Evolutionary conservation across 208 protist species (phyloP).

Genomic region (Naegleria fowleri): DNA sequence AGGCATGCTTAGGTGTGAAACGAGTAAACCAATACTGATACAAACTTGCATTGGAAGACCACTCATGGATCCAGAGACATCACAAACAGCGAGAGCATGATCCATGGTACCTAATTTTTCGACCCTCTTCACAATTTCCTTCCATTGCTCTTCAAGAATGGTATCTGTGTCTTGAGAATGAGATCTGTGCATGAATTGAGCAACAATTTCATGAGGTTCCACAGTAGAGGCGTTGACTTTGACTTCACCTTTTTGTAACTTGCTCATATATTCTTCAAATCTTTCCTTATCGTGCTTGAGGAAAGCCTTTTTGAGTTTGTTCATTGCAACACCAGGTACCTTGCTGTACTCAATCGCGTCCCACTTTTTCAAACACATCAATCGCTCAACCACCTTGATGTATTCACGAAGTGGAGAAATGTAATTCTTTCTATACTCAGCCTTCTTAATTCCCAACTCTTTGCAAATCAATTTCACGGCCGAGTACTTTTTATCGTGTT

Average conservation of each 20-base stretch:
- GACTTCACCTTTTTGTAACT: slow-evolving; percentile 24
- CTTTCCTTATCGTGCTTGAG: slow-evolving; percentile 27
- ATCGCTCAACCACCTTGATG: slow-evolving; percentile 28
- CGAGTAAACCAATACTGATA: slow-evolving; percentile 42
- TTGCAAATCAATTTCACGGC: slow-evolving; percentile 32
- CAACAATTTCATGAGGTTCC: slow-evolving; percentile 41
- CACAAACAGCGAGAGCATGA: slow-evolving; percentile 29
- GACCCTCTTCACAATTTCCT: slow-evolving; percentile 26
- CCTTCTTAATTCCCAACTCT: neutral
- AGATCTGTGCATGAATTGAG: slow-evolving; percentile 8
- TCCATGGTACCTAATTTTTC: neutral
- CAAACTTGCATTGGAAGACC: slow-evolving; percentile 47
- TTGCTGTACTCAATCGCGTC: slow-evolving; percentile 31
- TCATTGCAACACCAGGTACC: slow-evolving; percentile 40
- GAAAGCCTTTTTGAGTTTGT: slow-evolving; percentile 38
- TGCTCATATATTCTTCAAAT: slow-evolving; percentile 5
- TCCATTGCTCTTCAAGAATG: slow-evolving; percentile 42
- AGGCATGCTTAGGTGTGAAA: slow-evolving; percentile 8
- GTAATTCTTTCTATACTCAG: slow-evolving; percentile 31
- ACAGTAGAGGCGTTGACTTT: slow-evolving; percentile 41
- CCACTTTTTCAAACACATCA: slow-evolving; percentile 34
- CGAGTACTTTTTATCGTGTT: neutral
- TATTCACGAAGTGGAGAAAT: slow-evolving; percentile 36
- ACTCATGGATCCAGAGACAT: slow-evolving; percentile 44
- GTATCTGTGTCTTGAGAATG: neutral